Base-by-base conservation (phyloP, 345 rosid genomes). In the Tarenaya hassleriana region DNA sequence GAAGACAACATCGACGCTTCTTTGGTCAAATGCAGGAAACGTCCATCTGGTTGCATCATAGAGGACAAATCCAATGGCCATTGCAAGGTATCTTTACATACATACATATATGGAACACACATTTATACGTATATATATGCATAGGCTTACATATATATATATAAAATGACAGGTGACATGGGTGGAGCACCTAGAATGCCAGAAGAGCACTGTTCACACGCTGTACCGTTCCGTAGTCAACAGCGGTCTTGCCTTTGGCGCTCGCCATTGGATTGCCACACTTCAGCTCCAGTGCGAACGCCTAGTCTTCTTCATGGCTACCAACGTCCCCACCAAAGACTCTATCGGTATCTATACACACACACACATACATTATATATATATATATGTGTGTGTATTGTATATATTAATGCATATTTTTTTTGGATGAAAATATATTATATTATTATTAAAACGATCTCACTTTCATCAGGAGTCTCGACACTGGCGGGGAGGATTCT, bases 291-390 rank as follows among this genome's bases (percentile, higher is more conserved):
- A 88, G 40, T 92, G 98, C 18, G 99, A 94, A 55, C 77, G 89
- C 59, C 84, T 81, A 6, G 97, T 88, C 12, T 94, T 94, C 81
- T 88, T 79, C 82, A 86, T 94, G 99, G 99, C 99, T 27, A 94
- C 95, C 55, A 88, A 94, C 63, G 97, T 94, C 59, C 99, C 99
- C 10, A 86, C 95, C 37, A 94, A 94, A 67, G 99, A 94, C 71
- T 88, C 98, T 47, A 78, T 72, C 14, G 97, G 98, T 92, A n/a
- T n/a, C n/a, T n/a, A n/a, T n/a, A n/a, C n/a, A n/a, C n/a, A n/a
- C n/a, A n/a, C n/a, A n/a, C n/a, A n/a, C 56, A 52, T 50, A 18
- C 2, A 50, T 19, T 49, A 45, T 19, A 11, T 16, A 8, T 16
- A 16, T 47, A 20, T 9, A 11, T 6, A 3, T 42, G 7, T 15